Evolutionary conservation across 116 monocot species (phyloP), one percentile per base, ranked within the genome.

Genomic region (Trichopus zeylanicus): DNA sequence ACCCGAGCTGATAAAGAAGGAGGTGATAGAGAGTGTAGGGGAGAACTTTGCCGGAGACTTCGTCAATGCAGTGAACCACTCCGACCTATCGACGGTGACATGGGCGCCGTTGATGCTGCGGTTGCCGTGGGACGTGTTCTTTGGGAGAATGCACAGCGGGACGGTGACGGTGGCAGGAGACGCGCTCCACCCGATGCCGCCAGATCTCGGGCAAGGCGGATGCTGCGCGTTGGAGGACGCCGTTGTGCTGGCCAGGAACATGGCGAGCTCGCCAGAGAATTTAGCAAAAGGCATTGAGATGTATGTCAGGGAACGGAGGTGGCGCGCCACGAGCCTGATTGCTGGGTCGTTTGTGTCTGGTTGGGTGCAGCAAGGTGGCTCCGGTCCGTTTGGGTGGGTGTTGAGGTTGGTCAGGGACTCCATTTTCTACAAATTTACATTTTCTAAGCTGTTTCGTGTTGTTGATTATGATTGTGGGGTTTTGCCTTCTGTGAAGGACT

Each of bases 151-250:
- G 18, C 48, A 56, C 58, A 74, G 68, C 42, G 64, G 38, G 8
- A 68, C 54, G 24, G 73, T 80, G 16, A 70, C 73, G 25, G 67
- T 88, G 24, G 73, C 77, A 3, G 83, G 88, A 0, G 88, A 88
- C 34, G 88, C 88, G 1, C 46, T 83, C 20, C 88, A 88, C 42
- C 73, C 88, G 18, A 83, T 80, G 83, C 83, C 80, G 0, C 88
- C 83, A 0, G 83, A 83, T 24, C 37, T 88, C 5, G 83, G 80
- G 0, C 91, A 91, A 61, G 91, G 91, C 2, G 86, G 72, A 13
- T 86, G 91, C 72, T 31, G 69, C 0, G 75, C 91, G 10, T 57
- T 87, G 51, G 87, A 87, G 46, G 87, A 87, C 33, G 66, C 65
- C 9, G 72, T 87, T 9, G 76, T 76, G 1, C 63, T 87, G 7